These are phyloP conservation scores for Fusarium algeriense DNA, from an alignment of 2,329 filamentous ascomycete genomes.

Conservation along the genomic window DNA sequence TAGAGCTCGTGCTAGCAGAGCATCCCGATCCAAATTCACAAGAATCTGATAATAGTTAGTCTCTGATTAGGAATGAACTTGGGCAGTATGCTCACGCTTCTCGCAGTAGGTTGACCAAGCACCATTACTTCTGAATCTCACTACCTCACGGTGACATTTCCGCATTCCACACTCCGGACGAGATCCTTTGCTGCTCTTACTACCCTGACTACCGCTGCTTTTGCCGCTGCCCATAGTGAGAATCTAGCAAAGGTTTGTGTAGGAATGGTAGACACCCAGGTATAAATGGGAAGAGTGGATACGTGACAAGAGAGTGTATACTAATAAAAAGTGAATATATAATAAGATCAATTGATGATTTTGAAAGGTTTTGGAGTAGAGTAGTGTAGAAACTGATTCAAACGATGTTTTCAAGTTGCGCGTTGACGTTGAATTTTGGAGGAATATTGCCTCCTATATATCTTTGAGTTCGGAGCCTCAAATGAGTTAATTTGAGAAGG, in stretches of 20 bases:
- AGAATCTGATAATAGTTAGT: neutral
- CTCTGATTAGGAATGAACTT: neutral
- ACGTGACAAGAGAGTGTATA: neutral
- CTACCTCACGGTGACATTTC: neutral
- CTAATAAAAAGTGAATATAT: neutral
- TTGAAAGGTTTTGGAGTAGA: too few relatives aligned
- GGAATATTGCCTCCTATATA: neutral
- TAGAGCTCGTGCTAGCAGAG: neutral
- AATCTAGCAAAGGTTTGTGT: neutral
- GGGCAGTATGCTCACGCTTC: neutral
- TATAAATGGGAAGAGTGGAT: neutral
- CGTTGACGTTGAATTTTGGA: neutral
- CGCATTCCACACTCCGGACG: neutral
- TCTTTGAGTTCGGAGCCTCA: neutral
- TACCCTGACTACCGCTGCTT: neutral
- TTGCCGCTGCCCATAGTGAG: neutral
- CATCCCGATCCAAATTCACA: neutral
- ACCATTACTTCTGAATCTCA: rapidly evolving
- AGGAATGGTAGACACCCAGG: neutral
- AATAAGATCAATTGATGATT: rapidly evolving
- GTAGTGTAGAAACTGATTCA: too few relatives aligned
- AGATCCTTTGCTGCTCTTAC: too few relatives aligned
- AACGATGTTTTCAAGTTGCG: neutral
- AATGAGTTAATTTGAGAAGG: neutral
- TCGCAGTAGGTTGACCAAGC: neutral